phyloP scores from a whole-genome alignment of 2,329 filamentous ascomycete species.

The Dactylellina drechsleri region DNA sequence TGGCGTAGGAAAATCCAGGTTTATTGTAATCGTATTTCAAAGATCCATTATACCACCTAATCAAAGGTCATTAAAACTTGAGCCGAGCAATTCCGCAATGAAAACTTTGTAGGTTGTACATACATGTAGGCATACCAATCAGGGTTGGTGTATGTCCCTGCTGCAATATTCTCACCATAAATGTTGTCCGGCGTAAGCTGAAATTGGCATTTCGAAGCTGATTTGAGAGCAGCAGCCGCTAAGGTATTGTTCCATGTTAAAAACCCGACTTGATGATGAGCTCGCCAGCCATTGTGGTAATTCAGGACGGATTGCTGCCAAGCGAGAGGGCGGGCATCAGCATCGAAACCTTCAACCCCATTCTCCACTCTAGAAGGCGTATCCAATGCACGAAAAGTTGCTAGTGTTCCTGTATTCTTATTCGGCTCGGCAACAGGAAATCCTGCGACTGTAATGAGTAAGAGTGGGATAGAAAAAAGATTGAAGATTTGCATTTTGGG shows the following conservation, averaged over 20 bases:
- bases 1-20: slow-evolving; percentile 69
- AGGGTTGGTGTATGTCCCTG: slow-evolving; percentile 17
- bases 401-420: slow-evolving; percentile 7
- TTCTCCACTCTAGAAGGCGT: neutral
- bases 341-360: neutral
- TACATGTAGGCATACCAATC: slow-evolving; percentile 28
- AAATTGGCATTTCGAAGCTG: slow-evolving; percentile 26
- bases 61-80: slow-evolving; percentile 60
- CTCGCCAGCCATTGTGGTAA: slow-evolving; percentile 33
- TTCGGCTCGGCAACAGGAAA: slow-evolving; percentile 8
- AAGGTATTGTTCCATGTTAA: slow-evolving; percentile 29
- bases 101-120: neutral
- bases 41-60: slow-evolving; percentile 74
- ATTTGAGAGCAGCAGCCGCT: slow-evolving; percentile 17
- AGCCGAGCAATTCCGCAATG: neutral
- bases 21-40: slow-evolving; percentile 69
- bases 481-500: slow-evolving; percentile 18
- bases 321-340: neutral
- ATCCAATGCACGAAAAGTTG: neutral
- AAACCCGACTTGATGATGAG: slow-evolving; percentile 24
- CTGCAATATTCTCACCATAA: slow-evolving; percentile 39
- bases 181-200: slow-evolving; percentile 9
- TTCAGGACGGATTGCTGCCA: slow-evolving; percentile 22
- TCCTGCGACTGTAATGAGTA: neutral
- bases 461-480: neutral